Base-by-base conservation (phyloP, 768 basidiomycete species). In the Leccinum olivaceopallidum region DNA sequence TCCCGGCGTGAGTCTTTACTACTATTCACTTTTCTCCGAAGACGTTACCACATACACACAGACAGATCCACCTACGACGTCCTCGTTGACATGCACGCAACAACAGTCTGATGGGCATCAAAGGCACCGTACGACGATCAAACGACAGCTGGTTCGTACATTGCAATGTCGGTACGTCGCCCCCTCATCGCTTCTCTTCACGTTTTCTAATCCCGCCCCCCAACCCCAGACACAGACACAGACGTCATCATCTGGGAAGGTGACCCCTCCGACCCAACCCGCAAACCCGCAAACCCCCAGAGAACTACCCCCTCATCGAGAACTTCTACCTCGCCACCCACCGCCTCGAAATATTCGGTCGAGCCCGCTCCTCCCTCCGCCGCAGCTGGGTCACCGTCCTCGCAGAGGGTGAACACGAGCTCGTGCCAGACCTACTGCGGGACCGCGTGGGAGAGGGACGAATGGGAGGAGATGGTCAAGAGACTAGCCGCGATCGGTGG, bases 121-220 rank as follows among this genome's bases (percentile, higher is more conserved):
- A 94, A 53, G 97, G 97, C 14, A 98, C 95, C 2, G 96, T 99
- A 13, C 85, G 96, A 24, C 83, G 96, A 32, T 93, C 92, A n/a
- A 95, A 91, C 2, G 96, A 99, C 72, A 89, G 87, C 62, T 92
- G 93, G 89, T 95, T 98, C 75, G 96, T 97, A 0, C 96, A 99
- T 74, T 98, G 95, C 71, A 99, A 99, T 75, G 90, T 99, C 65
- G 94, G 93, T 92, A 72, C 53, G 92, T 64, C 56, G 8, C 30
- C 32, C 16, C 4, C 22, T 24, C 2, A 22, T 22, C 22, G 22
- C 22, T 22, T 22, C 22, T 22, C 22, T 22, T 22, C 22, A 22
- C 22, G 22, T 22, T 22, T 22, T 22, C 22, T 22, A 22, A 22
- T 22, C 22, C 22, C 22, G 22, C 22, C 22, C 22, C 22, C 22